Conservation (phyloP, 192 early-diverging fungal genomes). For the Diversispora epigaea region DNA sequence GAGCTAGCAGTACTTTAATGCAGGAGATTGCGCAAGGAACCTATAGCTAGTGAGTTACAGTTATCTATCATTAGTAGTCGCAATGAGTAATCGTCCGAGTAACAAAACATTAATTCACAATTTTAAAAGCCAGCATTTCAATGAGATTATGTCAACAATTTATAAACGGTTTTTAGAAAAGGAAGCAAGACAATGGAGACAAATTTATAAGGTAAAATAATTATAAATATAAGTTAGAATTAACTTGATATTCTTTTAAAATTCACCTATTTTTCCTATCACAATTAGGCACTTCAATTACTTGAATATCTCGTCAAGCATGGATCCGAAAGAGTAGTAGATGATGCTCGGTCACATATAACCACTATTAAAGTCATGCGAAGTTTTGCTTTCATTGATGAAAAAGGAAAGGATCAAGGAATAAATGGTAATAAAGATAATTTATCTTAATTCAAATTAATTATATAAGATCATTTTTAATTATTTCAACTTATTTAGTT, state of each 20-base stretch:
- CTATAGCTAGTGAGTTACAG: constrained; percentile 64
- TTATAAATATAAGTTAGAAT: background rate
- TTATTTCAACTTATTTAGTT: background rate
- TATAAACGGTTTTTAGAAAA: constrained; percentile 87
- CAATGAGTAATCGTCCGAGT: background rate
- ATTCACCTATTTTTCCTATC: constrained; percentile 17
- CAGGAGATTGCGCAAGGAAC: constrained; percentile 92
- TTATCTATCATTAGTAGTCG: background rate
- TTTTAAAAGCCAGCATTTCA: constrained; percentile 74
- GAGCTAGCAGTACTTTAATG: constrained; percentile 91
- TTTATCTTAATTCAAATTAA: background rate
- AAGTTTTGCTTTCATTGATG: constrained; percentile 88
- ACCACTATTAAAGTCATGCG: constrained; percentile 86
- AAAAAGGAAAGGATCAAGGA: constrained; percentile 96
- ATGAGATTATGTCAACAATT: constrained; percentile 94
- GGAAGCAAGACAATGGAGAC: constrained; percentile 82
- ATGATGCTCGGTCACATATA: constrained; percentile 79
- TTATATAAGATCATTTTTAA: background rate
- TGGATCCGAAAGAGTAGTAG: constrained; percentile 90
- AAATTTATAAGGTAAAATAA: constrained; percentile 86
- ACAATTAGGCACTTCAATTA: constrained; percentile 75
- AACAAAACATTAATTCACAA: background rate
- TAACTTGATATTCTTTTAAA: background rate
- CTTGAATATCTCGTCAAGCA: constrained; percentile 95
- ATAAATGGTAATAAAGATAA: constrained; percentile 78